phyloP scores from a whole-genome alignment of 148 eudicot species.

The Linanthus parryae region DNA sequence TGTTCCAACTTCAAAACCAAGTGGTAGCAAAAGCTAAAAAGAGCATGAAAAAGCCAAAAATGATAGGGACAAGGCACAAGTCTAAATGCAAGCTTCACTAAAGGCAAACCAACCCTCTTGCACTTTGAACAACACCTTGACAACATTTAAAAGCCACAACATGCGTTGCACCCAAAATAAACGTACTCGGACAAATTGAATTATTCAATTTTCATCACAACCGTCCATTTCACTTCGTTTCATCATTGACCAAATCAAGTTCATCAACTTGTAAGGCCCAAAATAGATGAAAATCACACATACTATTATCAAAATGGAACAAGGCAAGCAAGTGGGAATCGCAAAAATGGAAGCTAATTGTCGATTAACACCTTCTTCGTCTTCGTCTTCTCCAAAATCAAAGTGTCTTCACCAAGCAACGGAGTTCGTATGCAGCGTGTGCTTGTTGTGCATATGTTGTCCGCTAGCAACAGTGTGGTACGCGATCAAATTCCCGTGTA shows the following conservation, averaged over 20 bases:
- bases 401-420: slow-evolving; percentile 3
- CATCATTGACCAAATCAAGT: neutral
- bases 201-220: neutral
- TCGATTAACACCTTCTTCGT: slow-evolving; percentile 5
- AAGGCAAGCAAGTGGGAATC: slow-evolving; percentile 1
- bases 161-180: neutral
- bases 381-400: slow-evolving; percentile 9
- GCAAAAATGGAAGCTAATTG: slow-evolving; percentile 8
- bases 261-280: too few species aligned
- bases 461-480: slow-evolving; percentile 24
- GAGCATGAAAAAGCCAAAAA: neutral
- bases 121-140: neutral
- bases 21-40: slow-evolving; percentile 5
- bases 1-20: slow-evolving; percentile 3
- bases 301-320: slow-evolving; percentile 1
- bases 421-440: slow-evolving; percentile 19
- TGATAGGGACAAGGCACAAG: neutral
- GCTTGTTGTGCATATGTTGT: slow-evolving; percentile 29
- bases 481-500: slow-evolving; percentile 24
- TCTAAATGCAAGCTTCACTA: slow-evolving; percentile 5
- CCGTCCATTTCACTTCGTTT: neutral
- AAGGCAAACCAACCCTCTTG: neutral
- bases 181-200: neutral
- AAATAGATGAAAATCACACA: neutral
- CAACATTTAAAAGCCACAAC: neutral